These are phyloP conservation scores for Takashimella tepidaria DNA, from an alignment of 1,284 basidiomycete species.

Conservation along the genomic window DNA sequence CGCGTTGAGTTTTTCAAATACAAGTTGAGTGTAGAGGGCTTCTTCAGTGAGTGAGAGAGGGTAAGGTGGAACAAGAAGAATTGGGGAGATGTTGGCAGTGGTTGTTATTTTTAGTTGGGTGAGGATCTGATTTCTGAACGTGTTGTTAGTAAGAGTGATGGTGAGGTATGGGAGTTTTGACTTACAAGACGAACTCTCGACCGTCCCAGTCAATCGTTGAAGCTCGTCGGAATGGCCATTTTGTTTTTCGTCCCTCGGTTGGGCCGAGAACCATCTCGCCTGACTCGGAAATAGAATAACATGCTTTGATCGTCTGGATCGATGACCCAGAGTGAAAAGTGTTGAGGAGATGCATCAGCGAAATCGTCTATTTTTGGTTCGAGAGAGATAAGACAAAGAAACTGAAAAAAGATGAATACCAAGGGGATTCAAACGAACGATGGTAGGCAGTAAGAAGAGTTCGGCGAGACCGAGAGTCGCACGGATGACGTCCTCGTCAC, in stretches of 20 bases:
- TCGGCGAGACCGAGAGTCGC: constrained; percentile 35
- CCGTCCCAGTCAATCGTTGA: constrained; percentile 79
- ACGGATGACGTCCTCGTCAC: constrained; percentile 35
- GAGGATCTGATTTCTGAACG: constrained; percentile 76
- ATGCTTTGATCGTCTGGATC: constrained; percentile 24
- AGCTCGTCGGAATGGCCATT: constrained; percentile 78
- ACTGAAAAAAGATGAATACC: background rate
- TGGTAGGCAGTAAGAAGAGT: constrained; percentile 25
- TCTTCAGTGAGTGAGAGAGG: constrained; percentile 57
- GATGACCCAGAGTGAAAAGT: background rate
- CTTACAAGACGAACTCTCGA: constrained; percentile 84
- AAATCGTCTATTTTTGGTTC: background rate
- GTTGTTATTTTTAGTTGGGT: constrained; percentile 68
- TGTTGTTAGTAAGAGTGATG: constrained; percentile 10
- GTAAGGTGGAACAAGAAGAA: constrained; percentile 53
- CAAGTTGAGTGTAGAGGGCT: constrained; percentile 75
- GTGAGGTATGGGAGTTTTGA: constrained; percentile 9
- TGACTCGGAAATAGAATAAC: constrained; percentile 50
- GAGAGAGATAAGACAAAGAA: background rate
- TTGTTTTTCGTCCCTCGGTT: constrained; percentile 56
- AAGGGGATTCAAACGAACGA: constrained; percentile 30
- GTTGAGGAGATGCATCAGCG: background rate
- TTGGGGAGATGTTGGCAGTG: constrained; percentile 61
- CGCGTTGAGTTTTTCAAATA: constrained; percentile 94
- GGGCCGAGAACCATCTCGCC: constrained; percentile 71